These are phyloP conservation scores for Quercus berberidifolia DNA, from an alignment of 306 rosid species.

Conservation along the genomic window DNA sequence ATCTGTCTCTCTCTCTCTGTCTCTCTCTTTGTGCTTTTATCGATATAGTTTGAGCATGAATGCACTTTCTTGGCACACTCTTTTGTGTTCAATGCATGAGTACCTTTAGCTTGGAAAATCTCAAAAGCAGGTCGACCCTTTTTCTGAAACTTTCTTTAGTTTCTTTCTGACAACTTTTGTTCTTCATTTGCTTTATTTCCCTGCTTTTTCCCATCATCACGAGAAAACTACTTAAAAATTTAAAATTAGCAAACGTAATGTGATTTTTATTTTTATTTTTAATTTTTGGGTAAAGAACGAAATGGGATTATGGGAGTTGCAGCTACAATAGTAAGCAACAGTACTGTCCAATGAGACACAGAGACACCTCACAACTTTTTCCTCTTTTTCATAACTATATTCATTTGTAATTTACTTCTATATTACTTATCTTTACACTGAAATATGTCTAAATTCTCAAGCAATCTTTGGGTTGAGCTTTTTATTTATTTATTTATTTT, in stretches of 20 bases:
- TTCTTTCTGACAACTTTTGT: constrained; percentile 47
- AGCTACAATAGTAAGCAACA: not conserved
- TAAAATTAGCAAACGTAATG: too few relatives aligned
- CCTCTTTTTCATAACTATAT: not conserved
- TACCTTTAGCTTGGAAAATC: constrained; percentile 29
- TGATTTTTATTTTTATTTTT: too few relatives aligned
- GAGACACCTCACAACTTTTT: not conserved
- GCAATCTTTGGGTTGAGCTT: not conserved
- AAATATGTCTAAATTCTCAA: not conserved
- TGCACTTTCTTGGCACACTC: not conserved
- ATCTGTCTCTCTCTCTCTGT: constrained; percentile 7
- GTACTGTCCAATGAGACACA: not conserved
- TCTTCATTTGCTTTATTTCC: constrained; percentile 38
- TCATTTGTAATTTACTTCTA: not conserved
- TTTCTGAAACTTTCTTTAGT: constrained; percentile 26
- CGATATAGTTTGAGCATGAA: constrained; percentile 11
- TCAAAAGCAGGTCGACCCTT: constrained; percentile 25
- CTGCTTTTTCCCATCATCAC: not conserved
- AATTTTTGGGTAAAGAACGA: too few relatives aligned
- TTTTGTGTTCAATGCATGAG: not conserved
- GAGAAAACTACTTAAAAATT: too few relatives aligned
- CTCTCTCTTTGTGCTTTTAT: constrained; percentile 9
- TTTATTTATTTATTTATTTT: too few relatives aligned
- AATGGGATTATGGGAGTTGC: not conserved
- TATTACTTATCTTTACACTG: not conserved